Evolutionary conservation across 2,329 filamentous ascomycete species (phyloP), one percentile per base, ranked within the genome.

Genomic region (Fusarium brevicatenulatum): DNA sequence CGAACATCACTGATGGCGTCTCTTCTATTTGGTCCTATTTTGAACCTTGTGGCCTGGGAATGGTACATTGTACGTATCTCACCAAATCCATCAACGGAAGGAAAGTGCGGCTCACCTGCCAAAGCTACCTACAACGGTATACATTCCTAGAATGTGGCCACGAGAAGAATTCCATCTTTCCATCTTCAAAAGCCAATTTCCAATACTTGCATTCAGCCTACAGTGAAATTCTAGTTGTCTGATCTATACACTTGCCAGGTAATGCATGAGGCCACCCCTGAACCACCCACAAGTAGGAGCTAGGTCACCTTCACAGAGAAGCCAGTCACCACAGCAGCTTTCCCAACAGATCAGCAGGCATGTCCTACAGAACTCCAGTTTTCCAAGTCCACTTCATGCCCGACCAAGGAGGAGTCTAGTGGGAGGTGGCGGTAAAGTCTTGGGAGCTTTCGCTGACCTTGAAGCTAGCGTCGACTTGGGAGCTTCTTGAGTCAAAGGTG

Each of bases 381-480:
- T 19, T 1, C 8, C 5, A 21, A 9, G 9, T 2, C 3, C 1
- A 18, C 5, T 5, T 44, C 19, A 71, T 3, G 46, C 55, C 25
- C 53, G 66, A 0, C 39, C 30, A 30, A 65, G 32, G 7, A 70
- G 34, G 6, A 61, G 39, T 19, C 52, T 54, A 13, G 18, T 37
- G 12, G 16, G 21, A 28, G 55, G 64, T 13, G 39, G 58, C 9
- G 32, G n/a, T 16, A 69, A 19, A 4, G 16, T 21, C 34, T 47
- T 61, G 18, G 65, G 52, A 13, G 39, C 23, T 9, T 34, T 56
- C 15, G n/a, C 25, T 21, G 65, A 32, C 3, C 12, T 32, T 5
- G 74, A 73, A 46, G 53, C 58, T 2, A 74, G 57, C 2, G 50
- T 40, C 5, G 60, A 52, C 23, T 44, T 57, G 30, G 72, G 74